Conservation (phyloP, 2,329 filamentous ascomycete genomes). For the Teratosphaeria epicoccoides region DNA sequence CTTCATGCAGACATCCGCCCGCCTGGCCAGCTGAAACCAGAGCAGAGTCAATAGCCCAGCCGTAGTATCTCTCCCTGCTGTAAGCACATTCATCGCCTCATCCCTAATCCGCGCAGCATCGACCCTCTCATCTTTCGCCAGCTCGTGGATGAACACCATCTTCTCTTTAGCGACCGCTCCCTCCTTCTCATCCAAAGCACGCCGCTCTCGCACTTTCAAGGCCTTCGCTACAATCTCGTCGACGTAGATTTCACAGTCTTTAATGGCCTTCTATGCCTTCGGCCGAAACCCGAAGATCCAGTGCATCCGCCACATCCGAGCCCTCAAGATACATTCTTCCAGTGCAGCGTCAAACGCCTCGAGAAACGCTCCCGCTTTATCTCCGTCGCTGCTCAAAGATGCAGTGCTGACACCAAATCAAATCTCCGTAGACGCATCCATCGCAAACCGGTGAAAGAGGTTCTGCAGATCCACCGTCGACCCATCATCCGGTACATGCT, state of each 20-base stretch:
- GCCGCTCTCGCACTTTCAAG: slow-evolving; percentile 1
- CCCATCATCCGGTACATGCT: slow-evolving; percentile 26
- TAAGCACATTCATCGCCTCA: slow-evolving; percentile 38
- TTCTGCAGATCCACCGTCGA: slow-evolving; percentile 49
- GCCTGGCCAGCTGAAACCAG: slow-evolving; percentile 22
- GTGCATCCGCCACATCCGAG: slow-evolving; percentile 6
- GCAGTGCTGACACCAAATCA: slow-evolving; percentile 44
- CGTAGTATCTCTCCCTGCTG: slow-evolving; percentile 44
- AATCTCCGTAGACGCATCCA: slow-evolving; percentile 57
- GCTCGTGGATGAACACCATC: slow-evolving; percentile 50
- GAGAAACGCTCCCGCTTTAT: slow-evolving; percentile 5
- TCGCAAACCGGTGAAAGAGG: slow-evolving; percentile 52
- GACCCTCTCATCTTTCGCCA: slow-evolving; percentile 37
- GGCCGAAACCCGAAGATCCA: slow-evolving; percentile 2
- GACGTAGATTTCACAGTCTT: slow-evolving; percentile 5
- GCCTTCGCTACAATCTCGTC: slow-evolving; percentile 10
- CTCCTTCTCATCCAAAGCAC: not conserved
- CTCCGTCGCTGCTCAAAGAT: slow-evolving; percentile 9
- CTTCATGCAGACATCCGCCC: slow-evolving; percentile 13
- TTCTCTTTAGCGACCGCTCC: slow-evolving; percentile 9
- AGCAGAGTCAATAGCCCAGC: slow-evolving; percentile 35
- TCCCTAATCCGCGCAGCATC: slow-evolving; percentile 31
- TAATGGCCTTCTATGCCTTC: slow-evolving; percentile 7
- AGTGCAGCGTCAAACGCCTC: slow-evolving; percentile 10
- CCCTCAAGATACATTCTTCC: slow-evolving; percentile 1